Percentiles rank a stretch among this genome's conserved stretches.
Evolutionary conservation across 352 stramenopile species (phyloP).

Genomic region (Lagenidium sp.): DNA sequence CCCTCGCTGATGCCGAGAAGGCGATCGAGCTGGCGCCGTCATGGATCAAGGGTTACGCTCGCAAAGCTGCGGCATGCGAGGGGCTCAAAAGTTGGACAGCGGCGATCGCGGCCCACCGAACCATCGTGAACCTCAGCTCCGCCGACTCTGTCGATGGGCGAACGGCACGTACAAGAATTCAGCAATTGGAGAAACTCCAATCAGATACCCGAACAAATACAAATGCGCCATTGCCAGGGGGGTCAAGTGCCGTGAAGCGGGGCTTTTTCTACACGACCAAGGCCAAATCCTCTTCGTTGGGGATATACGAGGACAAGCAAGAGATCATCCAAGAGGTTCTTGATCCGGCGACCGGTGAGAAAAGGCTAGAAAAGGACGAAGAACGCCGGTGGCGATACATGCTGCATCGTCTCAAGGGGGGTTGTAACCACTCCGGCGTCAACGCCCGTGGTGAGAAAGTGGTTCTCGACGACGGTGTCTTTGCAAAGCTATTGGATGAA

Average conservation of each 20-base stretch:
- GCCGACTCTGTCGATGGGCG: constrained; percentile 20
- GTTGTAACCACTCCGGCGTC: constrained; percentile 38
- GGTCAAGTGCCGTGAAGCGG: constrained; percentile 21
- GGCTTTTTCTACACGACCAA: constrained; percentile 33
- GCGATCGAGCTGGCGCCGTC: constrained; percentile 70
- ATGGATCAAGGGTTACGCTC: constrained; percentile 92
- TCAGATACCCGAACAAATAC: not conserved
- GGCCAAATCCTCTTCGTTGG: constrained; percentile 16
- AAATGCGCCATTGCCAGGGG: too few species aligned
- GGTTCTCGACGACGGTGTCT: constrained; percentile 72
- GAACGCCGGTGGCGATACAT: constrained; percentile 54
- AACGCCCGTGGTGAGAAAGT: constrained; percentile 48
- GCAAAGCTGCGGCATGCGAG: constrained; percentile 80
- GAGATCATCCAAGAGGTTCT: constrained; percentile 20
- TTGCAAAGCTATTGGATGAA: constrained; percentile 60
- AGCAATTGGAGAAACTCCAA: constrained; percentile 6
- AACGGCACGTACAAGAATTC: constrained; percentile 30
- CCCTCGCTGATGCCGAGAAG: constrained; percentile 76
- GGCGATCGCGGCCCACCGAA: constrained; percentile 70
- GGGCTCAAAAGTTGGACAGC: constrained; percentile 39
- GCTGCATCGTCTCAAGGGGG: constrained; percentile 47
- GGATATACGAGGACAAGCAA: constrained; percentile 61
- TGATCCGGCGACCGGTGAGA: constrained; percentile 9
- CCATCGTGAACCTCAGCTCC: constrained; percentile 49
- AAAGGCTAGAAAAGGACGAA: constrained; percentile 18